Percentiles rank a stretch among this genome's conserved stretches.
phyloP scores from a whole-genome alignment of 805 yeast genomes.

The Debaryomyces maramus region DNA sequence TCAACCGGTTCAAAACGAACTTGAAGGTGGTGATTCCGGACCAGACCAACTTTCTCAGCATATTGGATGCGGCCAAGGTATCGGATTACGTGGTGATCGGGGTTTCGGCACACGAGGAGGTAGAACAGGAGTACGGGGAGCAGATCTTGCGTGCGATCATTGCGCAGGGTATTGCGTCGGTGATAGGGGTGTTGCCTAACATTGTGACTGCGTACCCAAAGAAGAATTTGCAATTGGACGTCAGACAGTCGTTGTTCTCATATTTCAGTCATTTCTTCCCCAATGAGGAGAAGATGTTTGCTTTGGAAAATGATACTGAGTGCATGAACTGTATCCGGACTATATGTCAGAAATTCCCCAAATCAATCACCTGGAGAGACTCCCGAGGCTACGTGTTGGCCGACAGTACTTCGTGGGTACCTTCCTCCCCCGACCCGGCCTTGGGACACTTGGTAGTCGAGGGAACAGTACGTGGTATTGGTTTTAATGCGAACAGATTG shows the following conservation, averaged over 20 bases:
- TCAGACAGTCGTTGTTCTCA: constrained; percentile 44
- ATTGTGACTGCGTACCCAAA: constrained; percentile 65
- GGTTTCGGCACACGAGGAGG: constrained; percentile 84
- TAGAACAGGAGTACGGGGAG: constrained; percentile 79
- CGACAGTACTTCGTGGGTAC: constrained; percentile 50
- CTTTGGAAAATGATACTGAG: constrained; percentile 67
- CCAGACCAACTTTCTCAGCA: constrained; percentile 59
- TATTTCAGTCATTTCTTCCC: constrained; percentile 51
- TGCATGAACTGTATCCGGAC: constrained; percentile 70
- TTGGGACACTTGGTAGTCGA: constrained; percentile 55
- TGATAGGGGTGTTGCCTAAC: constrained; percentile 77
- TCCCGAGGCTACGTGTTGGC: constrained; percentile 85
- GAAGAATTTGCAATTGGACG: constrained; percentile 71
- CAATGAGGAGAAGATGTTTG: constrained; percentile 71
- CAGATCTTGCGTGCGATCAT: constrained; percentile 84
- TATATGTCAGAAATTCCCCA: constrained; percentile 84
- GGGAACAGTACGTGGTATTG: constrained; percentile 86
- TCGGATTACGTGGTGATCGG: constrained; percentile 90
- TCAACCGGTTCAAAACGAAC: constrained; percentile 71
- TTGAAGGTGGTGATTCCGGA: constrained; percentile 76
- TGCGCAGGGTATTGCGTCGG: constrained; percentile 87
- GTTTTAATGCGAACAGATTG: constrained; percentile 73
- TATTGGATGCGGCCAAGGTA: constrained; percentile 83
- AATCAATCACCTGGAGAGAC: constrained; percentile 88
- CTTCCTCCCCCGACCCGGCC: constrained; percentile 22